These are phyloP conservation scores for Fusarium tanahbumbuense DNA, from an alignment of 2,329 filamentous ascomycete genomes.

Conservation along the genomic window DNA sequence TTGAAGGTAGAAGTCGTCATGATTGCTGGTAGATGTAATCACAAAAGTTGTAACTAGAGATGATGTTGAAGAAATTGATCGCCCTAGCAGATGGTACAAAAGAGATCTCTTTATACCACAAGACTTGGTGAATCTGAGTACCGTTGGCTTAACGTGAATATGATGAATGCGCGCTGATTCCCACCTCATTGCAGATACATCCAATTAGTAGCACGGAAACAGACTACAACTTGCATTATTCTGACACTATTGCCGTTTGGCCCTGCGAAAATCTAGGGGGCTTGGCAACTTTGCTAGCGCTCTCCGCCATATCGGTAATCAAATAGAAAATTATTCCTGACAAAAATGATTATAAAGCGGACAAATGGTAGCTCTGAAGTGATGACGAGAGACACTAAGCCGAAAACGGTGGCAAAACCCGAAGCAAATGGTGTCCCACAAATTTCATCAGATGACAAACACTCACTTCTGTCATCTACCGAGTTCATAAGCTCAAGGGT, in stretches of 20 bases:
- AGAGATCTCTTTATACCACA: background rate
- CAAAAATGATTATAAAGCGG: background rate
- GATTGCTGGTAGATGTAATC: background rate
- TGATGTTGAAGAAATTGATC: accelerated
- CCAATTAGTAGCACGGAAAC: background rate
- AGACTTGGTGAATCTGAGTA: background rate
- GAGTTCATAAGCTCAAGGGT: background rate
- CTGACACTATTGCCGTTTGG: background rate
- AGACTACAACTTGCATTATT: background rate
- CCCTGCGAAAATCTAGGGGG: background rate
- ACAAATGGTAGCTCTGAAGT: background rate
- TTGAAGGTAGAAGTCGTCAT: background rate
- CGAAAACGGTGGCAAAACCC: background rate
- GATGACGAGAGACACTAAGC: background rate
- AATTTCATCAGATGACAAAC: background rate
- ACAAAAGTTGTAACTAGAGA: accelerated
- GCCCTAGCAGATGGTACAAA: accelerated
- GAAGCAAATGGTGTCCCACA: background rate
- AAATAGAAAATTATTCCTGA: background rate
- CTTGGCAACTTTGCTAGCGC: background rate
- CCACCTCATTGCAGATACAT: background rate
- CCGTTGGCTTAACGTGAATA: background rate
- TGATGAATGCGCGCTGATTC: background rate
- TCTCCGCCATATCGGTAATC: background rate
- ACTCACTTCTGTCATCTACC: background rate